Percentiles rank a stretch among this genome's conserved stretches.
Evolutionary conservation across 768 basidiomycete species (phyloP).

Genomic region (Boletellus ananas): DNA sequence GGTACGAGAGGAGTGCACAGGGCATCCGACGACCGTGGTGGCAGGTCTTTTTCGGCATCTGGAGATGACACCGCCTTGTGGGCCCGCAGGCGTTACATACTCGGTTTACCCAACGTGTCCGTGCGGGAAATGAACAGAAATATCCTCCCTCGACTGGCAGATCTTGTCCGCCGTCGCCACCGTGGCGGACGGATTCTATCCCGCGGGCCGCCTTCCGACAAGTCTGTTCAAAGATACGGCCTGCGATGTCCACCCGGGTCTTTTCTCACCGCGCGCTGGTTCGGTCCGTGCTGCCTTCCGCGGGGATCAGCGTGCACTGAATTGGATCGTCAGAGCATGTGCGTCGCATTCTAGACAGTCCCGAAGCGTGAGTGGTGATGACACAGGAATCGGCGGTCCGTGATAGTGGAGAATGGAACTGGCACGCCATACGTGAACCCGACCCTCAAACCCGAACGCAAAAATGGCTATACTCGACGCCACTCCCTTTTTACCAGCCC

Average conservation of each 20-base stretch:
- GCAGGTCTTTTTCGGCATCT: slow-evolving; percentile 78
- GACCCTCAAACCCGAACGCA: not conserved
- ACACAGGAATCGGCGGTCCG: not conserved
- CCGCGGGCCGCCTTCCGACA: not conserved
- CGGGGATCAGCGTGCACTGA: slow-evolving; percentile 3
- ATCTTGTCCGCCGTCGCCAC: not conserved
- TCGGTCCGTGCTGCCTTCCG: not conserved
- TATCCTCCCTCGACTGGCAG: not conserved
- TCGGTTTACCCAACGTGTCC: not conserved
- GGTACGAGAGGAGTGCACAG: slow-evolving; percentile 67
- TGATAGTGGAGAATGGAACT: not conserved
- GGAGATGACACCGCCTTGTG: slow-evolving; percentile 32
- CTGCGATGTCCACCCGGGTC: not conserved
- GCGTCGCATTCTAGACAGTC: not conserved
- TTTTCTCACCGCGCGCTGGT: slow-evolving; percentile 1
- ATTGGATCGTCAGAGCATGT: slow-evolving; percentile 1
- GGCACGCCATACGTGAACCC: not conserved
- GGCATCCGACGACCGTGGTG: slow-evolving; percentile 81
- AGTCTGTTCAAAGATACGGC: not conserved
- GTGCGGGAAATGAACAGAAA: not conserved
- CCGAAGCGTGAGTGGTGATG: not conserved
- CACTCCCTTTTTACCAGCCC: not conserved
- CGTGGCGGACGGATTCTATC: not conserved
- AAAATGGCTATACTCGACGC: not conserved
- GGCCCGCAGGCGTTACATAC: no score